Conservation (phyloP, 148 eudicot genomes). For the Beta vulgaris region DNA sequence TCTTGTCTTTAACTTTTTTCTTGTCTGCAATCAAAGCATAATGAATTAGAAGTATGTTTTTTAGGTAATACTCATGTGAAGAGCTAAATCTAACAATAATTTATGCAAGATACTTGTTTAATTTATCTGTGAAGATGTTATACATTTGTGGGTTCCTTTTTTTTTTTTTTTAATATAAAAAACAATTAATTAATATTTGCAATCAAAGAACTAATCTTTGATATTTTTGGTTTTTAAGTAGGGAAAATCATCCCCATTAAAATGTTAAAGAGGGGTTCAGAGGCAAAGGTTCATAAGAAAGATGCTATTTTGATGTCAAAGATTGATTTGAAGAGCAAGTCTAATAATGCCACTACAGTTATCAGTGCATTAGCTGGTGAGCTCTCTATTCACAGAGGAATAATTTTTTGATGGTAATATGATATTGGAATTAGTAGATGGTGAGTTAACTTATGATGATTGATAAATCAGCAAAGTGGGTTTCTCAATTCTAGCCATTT, state of each 20-base stretch:
- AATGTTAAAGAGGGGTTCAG: constrained; percentile 15
- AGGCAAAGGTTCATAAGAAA: constrained; percentile 6
- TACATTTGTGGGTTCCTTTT: neutral
- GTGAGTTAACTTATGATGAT: neutral
- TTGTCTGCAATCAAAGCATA: too few relatives aligned
- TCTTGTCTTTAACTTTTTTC: neutral
- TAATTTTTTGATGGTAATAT: neutral
- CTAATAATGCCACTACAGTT: constrained; percentile 10
- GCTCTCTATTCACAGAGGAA: neutral
- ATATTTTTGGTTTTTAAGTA: constrained; percentile 11
- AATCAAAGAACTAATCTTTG: neutral
- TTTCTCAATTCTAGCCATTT: too few relatives aligned
- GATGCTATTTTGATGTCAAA: constrained; percentile 17
- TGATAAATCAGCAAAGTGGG: too few relatives aligned
- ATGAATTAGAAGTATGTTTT: too few relatives aligned
- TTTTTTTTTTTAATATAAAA: neutral
- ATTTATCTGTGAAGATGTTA: neutral
- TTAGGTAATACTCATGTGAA: too few relatives aligned
- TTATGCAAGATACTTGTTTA: neutral
- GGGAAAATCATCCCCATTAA: constrained; percentile 6
- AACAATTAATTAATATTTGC: neutral
- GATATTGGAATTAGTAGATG: neutral
- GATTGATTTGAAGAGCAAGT: constrained; percentile 23
- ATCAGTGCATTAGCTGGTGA: constrained; percentile 31
- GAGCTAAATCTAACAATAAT: too few relatives aligned